A percentile compares a stretch with the other conserved stretches of the same genome.
phyloP scores from a whole-genome alignment of 2,329 filamentous ascomycete genomes.

The Aspergillus novofumigatus region DNA sequence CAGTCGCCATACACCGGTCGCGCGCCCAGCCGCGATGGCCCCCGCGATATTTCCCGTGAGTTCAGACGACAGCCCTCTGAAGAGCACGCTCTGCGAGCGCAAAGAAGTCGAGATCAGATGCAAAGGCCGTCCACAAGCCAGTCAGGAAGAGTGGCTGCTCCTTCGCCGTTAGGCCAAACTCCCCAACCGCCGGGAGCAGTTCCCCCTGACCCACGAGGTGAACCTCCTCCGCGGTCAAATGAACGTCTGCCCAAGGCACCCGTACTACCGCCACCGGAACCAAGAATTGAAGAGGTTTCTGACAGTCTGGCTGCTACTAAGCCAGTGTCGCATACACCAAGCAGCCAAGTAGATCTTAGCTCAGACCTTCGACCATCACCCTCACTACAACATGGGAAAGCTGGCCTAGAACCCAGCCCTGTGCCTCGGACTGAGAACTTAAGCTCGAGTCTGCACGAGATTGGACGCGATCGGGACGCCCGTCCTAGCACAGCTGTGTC shows the following conservation, averaged over 20 bases:
- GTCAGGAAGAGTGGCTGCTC: constrained; percentile 32
- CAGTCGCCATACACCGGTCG: constrained; percentile 30
- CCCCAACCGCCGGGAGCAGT: constrained; percentile 21
- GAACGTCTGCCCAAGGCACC: constrained; percentile 18
- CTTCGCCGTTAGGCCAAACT: constrained; percentile 27
- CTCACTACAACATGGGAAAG: constrained; percentile 23
- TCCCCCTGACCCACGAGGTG: constrained; percentile 19
- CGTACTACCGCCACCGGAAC: constrained; percentile 15
- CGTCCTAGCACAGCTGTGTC: constrained; percentile 29
- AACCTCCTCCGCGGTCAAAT: constrained; percentile 20
- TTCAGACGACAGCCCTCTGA: constrained; percentile 30
- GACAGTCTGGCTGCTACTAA: constrained; percentile 11
- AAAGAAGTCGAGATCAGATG: constrained; percentile 40
- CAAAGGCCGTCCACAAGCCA: constrained; percentile 33
- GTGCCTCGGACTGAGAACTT: constrained; percentile 16
- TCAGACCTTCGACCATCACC: constrained; percentile 23
- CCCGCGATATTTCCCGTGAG: constrained; percentile 32
- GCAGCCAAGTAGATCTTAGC: constrained; percentile 15
- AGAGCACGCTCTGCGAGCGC: constrained; percentile 33
- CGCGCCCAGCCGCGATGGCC: constrained; percentile 36
- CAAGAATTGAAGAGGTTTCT: constrained; percentile 21
- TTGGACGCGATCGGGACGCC: constrained; percentile 23
- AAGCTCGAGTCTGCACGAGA: constrained; percentile 14
- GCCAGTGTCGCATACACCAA: constrained; percentile 11
- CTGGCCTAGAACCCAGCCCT: constrained; percentile 16